Evolutionary conservation across 768 basidiomycete species (phyloP), one percentile per base, ranked within the genome.

Genomic region (Pulveroboletus sp.): DNA sequence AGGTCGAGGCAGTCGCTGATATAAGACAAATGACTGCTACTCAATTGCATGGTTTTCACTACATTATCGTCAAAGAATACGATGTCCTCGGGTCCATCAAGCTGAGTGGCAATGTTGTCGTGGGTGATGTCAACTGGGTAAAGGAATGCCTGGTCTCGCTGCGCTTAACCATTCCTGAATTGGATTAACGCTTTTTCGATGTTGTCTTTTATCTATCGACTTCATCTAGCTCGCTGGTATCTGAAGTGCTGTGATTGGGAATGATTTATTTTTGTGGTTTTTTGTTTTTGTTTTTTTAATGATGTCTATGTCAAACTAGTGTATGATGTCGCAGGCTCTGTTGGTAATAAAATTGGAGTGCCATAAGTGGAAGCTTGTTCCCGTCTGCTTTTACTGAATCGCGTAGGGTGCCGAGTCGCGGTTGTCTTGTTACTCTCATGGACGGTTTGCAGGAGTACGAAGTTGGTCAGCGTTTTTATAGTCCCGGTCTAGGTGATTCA

Each of bases 81-180:
- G 30, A 19, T 16, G 17, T 45, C 24, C 51, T 62, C 53, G 42
- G 60, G 65, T 12, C 68, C 70, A 31, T 67, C 64, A 42, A 55
- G 54, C 26, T 53, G 55, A 47, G 56, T 52, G 20, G 40, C 27
- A 61, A 60, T 19, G 72, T 60, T 20, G 72, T 69, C 16, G 69
- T 68, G 34, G 82, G 83, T 14, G 68, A 75, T 50, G 80, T 87
- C 68, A 60, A 67, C 16, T 92, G 87, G 87, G 78, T 92, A 34
- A 93, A 92, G 65, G 79, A 87, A 40, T 85, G 86, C 59, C 69
- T 92, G 26, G 76, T 88, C 51, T 76, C 84, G 14, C 82, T 84
- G 13, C 72, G 82, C 27, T 60, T 79, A 23, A 61, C 78, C 4
- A 68, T 71, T 36, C 63, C 70, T 4, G 51, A 53, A 38, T 38